Conservation (phyloP, 2,329 filamentous ascomycete genomes). For the Botryotinia globosa region DNA sequence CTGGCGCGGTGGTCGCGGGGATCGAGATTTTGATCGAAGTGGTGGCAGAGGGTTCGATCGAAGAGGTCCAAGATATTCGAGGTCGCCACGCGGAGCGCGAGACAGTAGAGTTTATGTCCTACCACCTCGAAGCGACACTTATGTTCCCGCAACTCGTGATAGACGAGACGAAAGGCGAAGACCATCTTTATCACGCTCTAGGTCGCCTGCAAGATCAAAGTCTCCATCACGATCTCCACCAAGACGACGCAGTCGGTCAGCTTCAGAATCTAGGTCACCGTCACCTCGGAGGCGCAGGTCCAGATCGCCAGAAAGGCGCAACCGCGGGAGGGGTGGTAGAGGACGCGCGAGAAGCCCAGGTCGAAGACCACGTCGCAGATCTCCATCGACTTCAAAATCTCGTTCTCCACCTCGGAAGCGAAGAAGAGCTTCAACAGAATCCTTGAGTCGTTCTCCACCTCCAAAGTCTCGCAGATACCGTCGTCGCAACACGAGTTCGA, state of each 20-base stretch:
- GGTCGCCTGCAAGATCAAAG: constrained; percentile 36
- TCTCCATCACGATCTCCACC: constrained; percentile 35
- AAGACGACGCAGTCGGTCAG: constrained; percentile 33
- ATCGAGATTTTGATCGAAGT: constrained; percentile 47
- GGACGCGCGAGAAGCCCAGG: constrained; percentile 37
- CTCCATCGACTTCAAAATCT: constrained; percentile 29
- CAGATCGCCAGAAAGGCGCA: constrained; percentile 35
- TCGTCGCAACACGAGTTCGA: constrained; percentile 32
- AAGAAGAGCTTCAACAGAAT: constrained; percentile 35
- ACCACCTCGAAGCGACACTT: constrained; percentile 37
- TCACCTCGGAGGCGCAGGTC: constrained; percentile 35
- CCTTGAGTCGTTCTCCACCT: constrained; percentile 35
- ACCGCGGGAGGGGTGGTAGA: constrained; percentile 33
- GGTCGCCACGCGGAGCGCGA: constrained; percentile 42
- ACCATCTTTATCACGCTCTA: constrained; percentile 32
- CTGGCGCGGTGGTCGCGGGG: constrained; percentile 48
- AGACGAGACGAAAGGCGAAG: constrained; percentile 37
- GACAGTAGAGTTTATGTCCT: constrained; percentile 39
- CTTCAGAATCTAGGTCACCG: constrained; percentile 38
- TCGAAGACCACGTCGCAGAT: constrained; percentile 36
- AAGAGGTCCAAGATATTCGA: constrained; percentile 45
- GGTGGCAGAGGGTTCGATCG: constrained; percentile 42
- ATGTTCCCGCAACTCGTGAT: constrained; percentile 36
- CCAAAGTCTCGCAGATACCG: constrained; percentile 34
- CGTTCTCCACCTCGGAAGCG: constrained; percentile 35